These are phyloP conservation scores for Curvularia eragrostidis DNA, from an alignment of 2,329 filamentous ascomycete species.

Conservation along the genomic window DNA sequence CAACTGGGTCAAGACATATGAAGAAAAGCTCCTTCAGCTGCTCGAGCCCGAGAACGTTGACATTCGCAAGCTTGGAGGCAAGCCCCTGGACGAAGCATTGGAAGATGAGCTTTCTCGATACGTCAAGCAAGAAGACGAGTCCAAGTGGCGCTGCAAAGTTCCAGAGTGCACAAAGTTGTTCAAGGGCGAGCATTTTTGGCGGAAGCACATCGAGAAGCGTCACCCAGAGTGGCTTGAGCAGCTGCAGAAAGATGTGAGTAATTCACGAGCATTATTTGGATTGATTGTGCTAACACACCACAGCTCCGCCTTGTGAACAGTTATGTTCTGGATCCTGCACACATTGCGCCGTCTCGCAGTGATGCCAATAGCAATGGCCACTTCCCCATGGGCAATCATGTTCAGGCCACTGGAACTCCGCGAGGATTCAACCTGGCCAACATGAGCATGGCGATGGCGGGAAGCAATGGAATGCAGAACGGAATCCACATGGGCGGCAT, in stretches of 20 bases:
- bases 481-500: constrained; percentile 49
- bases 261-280: not conserved
- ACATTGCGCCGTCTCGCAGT: constrained; percentile 90
- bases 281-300: constrained; percentile 10
- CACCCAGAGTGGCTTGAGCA: constrained; percentile 86
- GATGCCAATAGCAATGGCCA: constrained; percentile 96
- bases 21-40: constrained; percentile 93
- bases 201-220: constrained; percentile 96
- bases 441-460: constrained; percentile 67
- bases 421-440: constrained; percentile 88
- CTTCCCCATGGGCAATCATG: constrained; percentile 82
- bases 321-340: constrained; percentile 91
- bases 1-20: constrained; percentile 99
- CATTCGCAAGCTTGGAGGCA: constrained; percentile 88
- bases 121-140: constrained; percentile 96
- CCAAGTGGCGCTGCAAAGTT: constrained; percentile 95
- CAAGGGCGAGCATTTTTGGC: constrained; percentile 97
- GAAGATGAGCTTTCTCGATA: constrained; percentile 85
- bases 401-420: constrained; percentile 77
- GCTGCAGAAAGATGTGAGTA: constrained; percentile 80
- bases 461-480: constrained; percentile 57
- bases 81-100: constrained; percentile 81
- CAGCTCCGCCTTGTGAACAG: constrained; percentile 90
- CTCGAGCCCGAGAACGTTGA: constrained; percentile 89
- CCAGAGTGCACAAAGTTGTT: constrained; percentile 96